These are phyloP conservation scores for Trichosporon sp. DNA, from an alignment of 1,284 basidiomycete genomes.

Conservation along the genomic window DNA sequence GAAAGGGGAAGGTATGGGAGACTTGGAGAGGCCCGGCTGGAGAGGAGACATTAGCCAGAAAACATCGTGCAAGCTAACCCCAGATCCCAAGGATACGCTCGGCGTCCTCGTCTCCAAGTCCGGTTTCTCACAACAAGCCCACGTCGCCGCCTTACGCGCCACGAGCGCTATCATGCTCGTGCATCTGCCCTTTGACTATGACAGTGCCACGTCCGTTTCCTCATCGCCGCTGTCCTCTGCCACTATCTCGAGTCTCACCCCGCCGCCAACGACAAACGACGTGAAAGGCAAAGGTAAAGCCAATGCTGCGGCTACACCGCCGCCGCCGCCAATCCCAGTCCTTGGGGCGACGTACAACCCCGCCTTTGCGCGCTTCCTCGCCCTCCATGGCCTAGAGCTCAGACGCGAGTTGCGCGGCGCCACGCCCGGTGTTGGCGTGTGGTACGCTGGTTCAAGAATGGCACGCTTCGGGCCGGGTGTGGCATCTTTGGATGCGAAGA, in stretches of 20 bases:
- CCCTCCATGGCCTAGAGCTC: constrained; percentile 5
- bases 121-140: constrained; percentile 62
- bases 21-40: no score
- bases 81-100: constrained; percentile 32
- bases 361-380: background rate
- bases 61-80: no score
- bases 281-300: no score
- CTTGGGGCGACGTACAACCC: constrained; percentile 14
- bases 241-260: background rate
- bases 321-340: background rate
- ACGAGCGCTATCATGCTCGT: constrained; percentile 68
- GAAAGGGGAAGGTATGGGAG: no score
- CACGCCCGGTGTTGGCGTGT: constrained; percentile 7
- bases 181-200: constrained; percentile 51
- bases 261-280: background rate
- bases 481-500: no score
- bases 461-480: constrained; percentile 11
- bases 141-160: constrained; percentile 64
- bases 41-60: no score
- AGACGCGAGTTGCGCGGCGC: constrained; percentile 6
- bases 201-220: background rate
- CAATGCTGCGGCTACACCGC: no score
- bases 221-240: background rate
- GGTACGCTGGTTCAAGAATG: constrained; percentile 14
- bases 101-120: constrained; percentile 71